These are phyloP conservation scores for Pyrus hybrid DNA, from an alignment of 331 rosid genomes.

Conservation along the genomic window DNA sequence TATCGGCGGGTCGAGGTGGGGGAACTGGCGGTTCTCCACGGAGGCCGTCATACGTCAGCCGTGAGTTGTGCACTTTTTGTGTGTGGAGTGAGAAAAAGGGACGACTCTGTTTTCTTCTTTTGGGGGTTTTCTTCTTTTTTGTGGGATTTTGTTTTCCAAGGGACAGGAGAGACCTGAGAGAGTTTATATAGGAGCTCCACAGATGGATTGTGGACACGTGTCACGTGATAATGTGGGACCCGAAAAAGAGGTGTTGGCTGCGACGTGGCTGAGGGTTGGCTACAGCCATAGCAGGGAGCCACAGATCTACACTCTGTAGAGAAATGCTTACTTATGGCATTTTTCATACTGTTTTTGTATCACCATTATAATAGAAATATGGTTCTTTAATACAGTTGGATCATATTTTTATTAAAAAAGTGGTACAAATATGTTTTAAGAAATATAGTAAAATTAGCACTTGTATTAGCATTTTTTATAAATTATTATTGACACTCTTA, in stretches of 20 bases:
- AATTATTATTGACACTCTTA: no score
- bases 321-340: no score
- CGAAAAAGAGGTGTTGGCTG: background rate
- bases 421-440: fast-evolving
- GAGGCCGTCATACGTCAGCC: constrained; percentile 51
- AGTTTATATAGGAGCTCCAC: constrained; percentile 19
- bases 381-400: no score
- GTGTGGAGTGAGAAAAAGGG: background rate
- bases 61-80: background rate
- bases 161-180: background rate
- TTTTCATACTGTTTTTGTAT: no score
- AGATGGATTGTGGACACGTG: background rate
- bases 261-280: background rate
- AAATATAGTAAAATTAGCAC: no score
- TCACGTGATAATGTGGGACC: background rate
- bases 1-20: constrained; percentile 16
- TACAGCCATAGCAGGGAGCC: background rate
- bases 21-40: constrained; percentile 38
- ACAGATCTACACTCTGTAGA: no score
- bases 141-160: background rate
- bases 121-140: background rate
- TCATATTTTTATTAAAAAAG: no score
- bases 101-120: background rate
- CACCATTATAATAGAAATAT: no score
- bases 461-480: no score